Evolutionary conservation across 495 filamentous ascomycete species (phyloP).

Genomic region (Aspergillus bertholletiae): DNA sequence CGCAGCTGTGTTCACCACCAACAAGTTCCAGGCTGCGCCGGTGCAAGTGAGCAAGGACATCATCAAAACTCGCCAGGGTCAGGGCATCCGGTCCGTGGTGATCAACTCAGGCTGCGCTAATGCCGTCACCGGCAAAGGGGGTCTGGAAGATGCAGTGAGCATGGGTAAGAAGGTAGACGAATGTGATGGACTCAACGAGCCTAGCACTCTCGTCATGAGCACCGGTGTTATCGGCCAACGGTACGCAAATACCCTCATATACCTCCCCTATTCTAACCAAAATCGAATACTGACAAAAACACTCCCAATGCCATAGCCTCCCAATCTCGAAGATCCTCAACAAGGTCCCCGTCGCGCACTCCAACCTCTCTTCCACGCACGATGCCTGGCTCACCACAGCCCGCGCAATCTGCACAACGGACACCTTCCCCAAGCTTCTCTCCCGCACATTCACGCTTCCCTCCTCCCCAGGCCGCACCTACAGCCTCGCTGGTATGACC

Average conservation of each 20-base stretch:
- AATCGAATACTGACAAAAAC: not conserved
- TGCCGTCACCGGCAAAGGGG: slow-evolving; percentile 91
- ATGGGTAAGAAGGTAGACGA: slow-evolving; percentile 81
- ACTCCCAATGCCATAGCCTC: slow-evolving; percentile 56
- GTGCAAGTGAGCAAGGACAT: slow-evolving; percentile 78
- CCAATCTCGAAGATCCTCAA: slow-evolving; percentile 87
- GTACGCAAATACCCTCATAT: slow-evolving; percentile 31
- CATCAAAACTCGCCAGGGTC: slow-evolving; percentile 60
- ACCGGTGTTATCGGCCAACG: slow-evolving; percentile 97
- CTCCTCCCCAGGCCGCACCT: slow-evolving; percentile 66
- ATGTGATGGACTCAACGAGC: slow-evolving; percentile 57
- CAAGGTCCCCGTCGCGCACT: slow-evolving; percentile 73
- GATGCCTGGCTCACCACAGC: slow-evolving; percentile 83
- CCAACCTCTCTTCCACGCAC: slow-evolving; percentile 67
- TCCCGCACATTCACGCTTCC: slow-evolving; percentile 83
- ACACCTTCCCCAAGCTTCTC: slow-evolving; percentile 96
- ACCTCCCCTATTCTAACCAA: not conserved
- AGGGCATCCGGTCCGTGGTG: slow-evolving; percentile 75
- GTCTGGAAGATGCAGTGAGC: slow-evolving; percentile 77
- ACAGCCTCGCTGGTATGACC: slow-evolving; percentile 89
- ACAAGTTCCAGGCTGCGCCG: slow-evolving; percentile 96
- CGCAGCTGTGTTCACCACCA: slow-evolving; percentile 94
- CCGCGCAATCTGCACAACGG: slow-evolving; percentile 95
- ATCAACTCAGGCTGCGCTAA: slow-evolving; percentile 98
- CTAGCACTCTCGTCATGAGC: slow-evolving; percentile 87